phyloP scores from a whole-genome alignment of 2,329 filamentous ascomycete genomes.

The Thermomyces lanuginosus region DNA sequence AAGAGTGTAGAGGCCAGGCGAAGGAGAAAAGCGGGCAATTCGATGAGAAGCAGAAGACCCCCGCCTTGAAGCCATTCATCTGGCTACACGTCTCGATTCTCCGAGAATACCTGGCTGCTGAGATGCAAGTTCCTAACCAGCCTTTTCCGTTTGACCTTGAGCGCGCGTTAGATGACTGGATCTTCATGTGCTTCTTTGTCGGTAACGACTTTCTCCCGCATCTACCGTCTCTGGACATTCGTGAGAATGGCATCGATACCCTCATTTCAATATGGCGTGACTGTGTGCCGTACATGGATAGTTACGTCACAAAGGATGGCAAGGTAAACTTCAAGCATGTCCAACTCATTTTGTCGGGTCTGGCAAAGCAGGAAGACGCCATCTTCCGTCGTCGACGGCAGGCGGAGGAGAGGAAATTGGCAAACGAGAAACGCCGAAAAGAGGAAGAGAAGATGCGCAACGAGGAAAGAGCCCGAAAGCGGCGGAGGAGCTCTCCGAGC shows the following conservation, averaged over 20 bases:
- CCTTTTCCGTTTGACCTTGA: slow-evolving; percentile 87
- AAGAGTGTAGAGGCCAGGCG: slow-evolving; percentile 62
- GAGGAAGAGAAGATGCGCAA: slow-evolving; percentile 46
- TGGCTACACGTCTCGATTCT: slow-evolving; percentile 91
- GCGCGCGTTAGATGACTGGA: slow-evolving; percentile 90
- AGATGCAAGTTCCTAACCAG: slow-evolving; percentile 67
- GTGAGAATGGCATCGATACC: slow-evolving; percentile 92
- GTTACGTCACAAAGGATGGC: slow-evolving; percentile 91
- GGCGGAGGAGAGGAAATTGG: slow-evolving; percentile 66
- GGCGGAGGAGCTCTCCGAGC: slow-evolving; percentile 30
- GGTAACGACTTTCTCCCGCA: slow-evolving; percentile 97
- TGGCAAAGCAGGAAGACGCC: slow-evolving; percentile 82
- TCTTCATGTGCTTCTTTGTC: slow-evolving; percentile 98
- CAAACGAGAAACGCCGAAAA: slow-evolving; percentile 61
- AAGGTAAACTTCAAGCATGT: slow-evolving; percentile 74
- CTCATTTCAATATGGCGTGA: slow-evolving; percentile 95
- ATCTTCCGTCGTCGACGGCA: slow-evolving; percentile 85
- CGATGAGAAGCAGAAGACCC: slow-evolving; percentile 60
- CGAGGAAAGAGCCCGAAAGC: slow-evolving; percentile 26
- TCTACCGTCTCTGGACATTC: slow-evolving; percentile 89
- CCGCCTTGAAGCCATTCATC: slow-evolving; percentile 77
- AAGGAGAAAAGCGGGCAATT: slow-evolving; percentile 66
- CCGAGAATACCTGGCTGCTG: slow-evolving; percentile 80
- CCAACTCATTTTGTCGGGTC: slow-evolving; percentile 70
- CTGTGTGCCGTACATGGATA: slow-evolving; percentile 77